Evolutionary conservation across 1,284 basidiomycete species (phyloP).

Genomic region (Takashimella koratensis): DNA sequence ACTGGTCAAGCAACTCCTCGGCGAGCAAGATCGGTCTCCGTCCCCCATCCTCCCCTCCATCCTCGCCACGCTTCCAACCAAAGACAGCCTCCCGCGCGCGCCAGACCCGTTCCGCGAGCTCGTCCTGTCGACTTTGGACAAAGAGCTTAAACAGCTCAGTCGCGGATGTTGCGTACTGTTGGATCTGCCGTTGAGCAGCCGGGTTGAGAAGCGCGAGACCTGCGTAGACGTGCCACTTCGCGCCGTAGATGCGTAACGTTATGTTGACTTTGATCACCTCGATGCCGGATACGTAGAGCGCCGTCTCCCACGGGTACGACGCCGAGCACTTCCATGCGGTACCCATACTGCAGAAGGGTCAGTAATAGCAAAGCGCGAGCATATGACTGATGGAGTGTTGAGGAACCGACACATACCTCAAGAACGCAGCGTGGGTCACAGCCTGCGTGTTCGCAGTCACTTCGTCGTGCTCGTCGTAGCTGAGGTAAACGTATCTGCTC

Average conservation of each 20-base stretch:
- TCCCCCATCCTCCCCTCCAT: conserved; percentile 43
- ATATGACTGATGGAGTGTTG: background rate
- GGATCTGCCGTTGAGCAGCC: conserved; percentile 80
- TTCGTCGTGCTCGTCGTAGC: conserved; percentile 91
- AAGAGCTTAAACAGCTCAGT: conserved; percentile 95
- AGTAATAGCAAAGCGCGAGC: background rate
- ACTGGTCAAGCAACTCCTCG: conserved; percentile 82
- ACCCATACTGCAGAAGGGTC: conserved; percentile 71
- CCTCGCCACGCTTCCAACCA: conserved; percentile 50
- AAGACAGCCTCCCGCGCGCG: conserved; percentile 77
- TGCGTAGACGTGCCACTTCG: conserved; percentile 99
- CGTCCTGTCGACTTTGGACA: conserved; percentile 70
- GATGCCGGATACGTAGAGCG: conserved; percentile 92
- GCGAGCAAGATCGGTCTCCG: conserved; percentile 72
- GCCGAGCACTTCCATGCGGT: conserved; percentile 82
- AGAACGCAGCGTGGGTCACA: conserved; percentile 94
- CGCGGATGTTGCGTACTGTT: conserved; percentile 79
- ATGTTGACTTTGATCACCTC: conserved; percentile 99
- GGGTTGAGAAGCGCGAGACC: conserved; percentile 96
- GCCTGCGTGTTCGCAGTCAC: conserved; percentile 98
- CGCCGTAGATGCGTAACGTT: conserved; percentile 90
- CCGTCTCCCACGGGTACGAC: conserved; percentile 91
- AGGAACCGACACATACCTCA: conserved; percentile 59
- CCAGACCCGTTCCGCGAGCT: conserved; percentile 69
- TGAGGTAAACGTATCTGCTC: conserved; percentile 84